phyloP scores from a whole-genome alignment of 2,329 filamentous ascomycete species.

The Aspergillus quadricinctus region DNA sequence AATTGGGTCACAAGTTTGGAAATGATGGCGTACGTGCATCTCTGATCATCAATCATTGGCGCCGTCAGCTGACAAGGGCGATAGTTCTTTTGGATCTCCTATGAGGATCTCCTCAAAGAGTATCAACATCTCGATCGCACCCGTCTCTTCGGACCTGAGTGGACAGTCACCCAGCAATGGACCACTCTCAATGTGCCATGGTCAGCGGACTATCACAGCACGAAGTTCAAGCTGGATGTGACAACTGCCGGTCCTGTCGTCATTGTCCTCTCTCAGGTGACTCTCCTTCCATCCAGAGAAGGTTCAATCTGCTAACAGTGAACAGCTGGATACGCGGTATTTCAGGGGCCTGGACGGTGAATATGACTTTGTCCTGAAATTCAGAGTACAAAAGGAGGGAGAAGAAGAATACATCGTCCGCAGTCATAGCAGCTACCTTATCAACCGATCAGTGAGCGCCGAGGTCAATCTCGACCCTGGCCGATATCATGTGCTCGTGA shows the following conservation, averaged over 20 bases:
- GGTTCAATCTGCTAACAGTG: slow-evolving; percentile 8
- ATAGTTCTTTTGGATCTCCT: slow-evolving; percentile 57
- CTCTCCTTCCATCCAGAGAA: not conserved
- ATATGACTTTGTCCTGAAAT: slow-evolving; percentile 55
- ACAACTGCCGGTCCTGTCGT: slow-evolving; percentile 51
- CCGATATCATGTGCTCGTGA: slow-evolving; percentile 70
- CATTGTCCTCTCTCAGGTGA: slow-evolving; percentile 54
- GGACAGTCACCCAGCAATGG: slow-evolving; percentile 60
- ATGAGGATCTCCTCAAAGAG: slow-evolving; percentile 54
- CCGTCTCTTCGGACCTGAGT: slow-evolving; percentile 56
- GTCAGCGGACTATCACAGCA: slow-evolving; percentile 58
- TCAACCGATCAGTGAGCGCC: slow-evolving; percentile 70
- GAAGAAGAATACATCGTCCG: slow-evolving; percentile 58
- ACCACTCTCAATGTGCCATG: slow-evolving; percentile 57
- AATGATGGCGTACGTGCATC: slow-evolving; percentile 58
- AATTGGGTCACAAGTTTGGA: slow-evolving; percentile 69
- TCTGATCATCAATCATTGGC: not conserved
- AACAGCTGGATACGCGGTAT: slow-evolving; percentile 56
- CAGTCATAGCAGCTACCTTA: slow-evolving; percentile 54
- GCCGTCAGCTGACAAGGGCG: slow-evolving; percentile 5
- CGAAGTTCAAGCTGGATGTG: slow-evolving; percentile 55
- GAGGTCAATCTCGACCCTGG: slow-evolving; percentile 72
- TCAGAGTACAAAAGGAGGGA: slow-evolving; percentile 56
- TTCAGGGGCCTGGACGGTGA: slow-evolving; percentile 55
- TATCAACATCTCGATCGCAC: slow-evolving; percentile 60